Conservation (phyloP, 805 yeast species). For the Teunomyces funiuensis region DNA sequence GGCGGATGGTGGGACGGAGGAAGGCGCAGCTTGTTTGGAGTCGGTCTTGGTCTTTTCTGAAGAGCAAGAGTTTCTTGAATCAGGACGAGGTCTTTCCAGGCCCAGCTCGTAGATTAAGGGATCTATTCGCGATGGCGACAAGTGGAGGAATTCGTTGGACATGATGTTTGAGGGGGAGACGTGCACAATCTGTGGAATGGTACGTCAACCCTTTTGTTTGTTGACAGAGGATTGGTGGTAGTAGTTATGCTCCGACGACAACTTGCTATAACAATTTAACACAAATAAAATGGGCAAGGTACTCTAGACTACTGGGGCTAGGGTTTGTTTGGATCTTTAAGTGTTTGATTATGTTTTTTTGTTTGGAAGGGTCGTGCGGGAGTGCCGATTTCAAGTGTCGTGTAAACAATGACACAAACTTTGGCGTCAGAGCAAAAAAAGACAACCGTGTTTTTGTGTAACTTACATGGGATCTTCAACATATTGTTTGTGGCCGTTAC, state of each 20-base stretch:
- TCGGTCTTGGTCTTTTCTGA: constrained; percentile 3
- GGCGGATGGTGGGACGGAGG: constrained; percentile 24
- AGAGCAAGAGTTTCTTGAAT: not conserved
- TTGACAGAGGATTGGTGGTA: too few species aligned
- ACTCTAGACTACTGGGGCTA: not conserved
- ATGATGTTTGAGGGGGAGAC: constrained; percentile 12
- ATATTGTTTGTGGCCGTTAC: too few species aligned
- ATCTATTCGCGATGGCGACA: constrained; percentile 40
- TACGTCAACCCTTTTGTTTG: not conserved
- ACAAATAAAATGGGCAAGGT: too few species aligned
- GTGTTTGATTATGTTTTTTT: not conserved
- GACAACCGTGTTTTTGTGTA: constrained; percentile 4
- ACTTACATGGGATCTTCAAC: too few species aligned
- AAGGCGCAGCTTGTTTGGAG: not conserved
- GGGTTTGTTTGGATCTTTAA: not conserved
- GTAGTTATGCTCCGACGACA: too few species aligned
- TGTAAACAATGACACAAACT: constrained; percentile 2
- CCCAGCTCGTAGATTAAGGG: constrained; percentile 29
- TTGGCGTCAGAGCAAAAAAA: not conserved
- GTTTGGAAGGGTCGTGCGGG: constrained; percentile 1
- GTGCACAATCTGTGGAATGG: too few species aligned
- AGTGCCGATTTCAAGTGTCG: not conserved
- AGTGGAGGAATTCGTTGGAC: constrained; percentile 31
- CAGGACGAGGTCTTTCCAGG: not conserved
- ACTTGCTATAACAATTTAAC: too few species aligned